Evolutionary conservation across 768 basidiomycete species (phyloP).

Genomic region (Naganishia kalamii): DNA sequence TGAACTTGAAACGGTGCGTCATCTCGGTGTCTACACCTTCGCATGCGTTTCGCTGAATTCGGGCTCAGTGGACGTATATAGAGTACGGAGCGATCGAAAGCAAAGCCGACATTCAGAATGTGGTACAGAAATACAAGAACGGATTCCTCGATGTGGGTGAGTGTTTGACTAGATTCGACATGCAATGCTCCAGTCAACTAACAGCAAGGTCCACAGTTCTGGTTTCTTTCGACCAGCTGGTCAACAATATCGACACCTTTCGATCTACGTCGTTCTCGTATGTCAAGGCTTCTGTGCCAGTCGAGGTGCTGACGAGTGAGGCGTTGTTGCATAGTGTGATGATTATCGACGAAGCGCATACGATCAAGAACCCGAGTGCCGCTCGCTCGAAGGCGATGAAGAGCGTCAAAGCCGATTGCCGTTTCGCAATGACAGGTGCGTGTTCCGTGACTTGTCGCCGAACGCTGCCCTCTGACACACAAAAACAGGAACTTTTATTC

Average conservation of each 20-base stretch:
- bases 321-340: conserved; percentile 31
- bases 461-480: not conserved
- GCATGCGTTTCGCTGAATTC: not conserved
- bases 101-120: conserved; percentile 52
- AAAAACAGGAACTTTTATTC: conserved; percentile 54
- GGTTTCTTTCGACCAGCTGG: not conserved
- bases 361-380: conserved; percentile 70
- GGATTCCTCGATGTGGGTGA: conserved; percentile 78
- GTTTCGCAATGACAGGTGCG: conserved; percentile 79
- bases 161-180: conserved; percentile 37
- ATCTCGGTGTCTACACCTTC: not conserved
- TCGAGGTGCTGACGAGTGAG: no score
- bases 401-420: conserved; percentile 59
- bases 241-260: not conserved
- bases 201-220: not conserved
- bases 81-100: conserved; percentile 68
- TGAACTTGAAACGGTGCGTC: conserved; percentile 69
- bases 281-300: no score
- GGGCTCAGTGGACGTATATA: conserved; percentile 81
- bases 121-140: conserved; percentile 66
- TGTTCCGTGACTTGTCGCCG: conserved; percentile 15
- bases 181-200: not conserved
- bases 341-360: conserved; percentile 80
- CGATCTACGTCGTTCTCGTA: conserved; percentile 54
- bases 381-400: conserved; percentile 65